Evolutionary conservation across 441 rosid species (phyloP), one percentile per base, ranked within the genome.

Genomic region (Macaranga tanarius): DNA sequence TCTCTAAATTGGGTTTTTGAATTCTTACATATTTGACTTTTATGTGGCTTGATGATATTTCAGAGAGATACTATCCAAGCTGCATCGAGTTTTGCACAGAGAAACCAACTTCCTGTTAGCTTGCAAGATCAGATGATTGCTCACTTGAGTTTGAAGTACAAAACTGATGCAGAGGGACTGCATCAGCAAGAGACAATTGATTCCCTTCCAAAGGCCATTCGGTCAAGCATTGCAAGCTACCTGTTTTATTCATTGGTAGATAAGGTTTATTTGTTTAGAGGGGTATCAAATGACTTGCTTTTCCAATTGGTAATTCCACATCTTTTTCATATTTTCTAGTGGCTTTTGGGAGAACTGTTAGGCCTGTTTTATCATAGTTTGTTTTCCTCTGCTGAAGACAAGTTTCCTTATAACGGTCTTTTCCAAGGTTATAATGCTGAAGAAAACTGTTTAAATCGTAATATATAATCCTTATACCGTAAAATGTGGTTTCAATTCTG

Each of bases 101-200:
- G 98, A 84, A 92, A 93, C 79, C 91, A 80, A 31, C 72, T 92
- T 25, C 97, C 96, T 7, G 71, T 81, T 72, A 88, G 96, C 19
- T 73, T 93, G 69, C 91, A 90, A 84, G 98, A 93, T 72, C 98
- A 93, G 79, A 93, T 93, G 95, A 85, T 90, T 25, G 96, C 95
- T 65, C 95, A 93, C 84, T 80, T 93, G 79, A 85, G 86, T 76
- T 84, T 93, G 81, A 89, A 82, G 84, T 85, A 84, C 76, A 87
- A 95, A 83, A 87, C 97, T 9, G 89, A 90, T 79, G 85, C 95
- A 19, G 96, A 92, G 73, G 98, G 98, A 40, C 69, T 93, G 78
- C 98, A 88, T 81, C 98, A 93, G 76, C 98, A 92, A 81, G 98
- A 93, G 79, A 87, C 81, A 20, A 79, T 93, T 45, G 92, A 90